Base-by-base conservation (phyloP, 441 rosid genomes). In the Adansonia gregorii region DNA sequence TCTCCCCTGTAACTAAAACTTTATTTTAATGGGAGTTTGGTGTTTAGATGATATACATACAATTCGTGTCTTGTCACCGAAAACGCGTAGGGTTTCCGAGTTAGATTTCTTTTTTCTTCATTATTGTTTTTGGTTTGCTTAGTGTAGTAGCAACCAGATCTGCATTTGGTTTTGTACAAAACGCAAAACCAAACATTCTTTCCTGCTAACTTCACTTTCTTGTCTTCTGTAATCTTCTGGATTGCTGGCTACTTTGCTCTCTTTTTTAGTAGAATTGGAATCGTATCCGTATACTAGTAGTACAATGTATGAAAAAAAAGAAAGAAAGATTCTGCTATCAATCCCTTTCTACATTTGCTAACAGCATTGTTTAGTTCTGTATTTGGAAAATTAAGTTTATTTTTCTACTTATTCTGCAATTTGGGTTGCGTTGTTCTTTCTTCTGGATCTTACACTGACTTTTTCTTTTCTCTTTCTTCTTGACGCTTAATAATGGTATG, bases 81-180 rank as follows among this genome's bases (percentile, higher is more conserved):
- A 87, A 79, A 85, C 93, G 91, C 93, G 93, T 93, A 89, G 78
- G 74, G 31, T 79, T 82, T 76, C 85, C 89, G 79, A 82, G 88
- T 83, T 83, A 67, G 60, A 78, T 78, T 71, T 76, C 20, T 54
- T 76, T 27, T 81, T 59, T 78, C 74, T 70, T 67, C 39, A 55
- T 52, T 78, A 55, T 52, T 78, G 55, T 48, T 73, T 69, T 19
- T 45, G 45, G 54, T 77, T 74, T 85, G 78, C 78, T 78, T 71
- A 35, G 63, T 79, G 81, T 76, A 69, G 81, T 76, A 69, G 63
- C 75, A 22, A 72, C 81, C 89, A 83, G 93, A 91, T 88, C 95
- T 91, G 88, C 78, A 68, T 76, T 81, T 79, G 78, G 70, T 63
- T 81, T 76, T 64, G 61, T 73, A 77, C 61, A 69, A 78, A 61